Conservation (phyloP, 129 eudicot genomes). For the Dittrichia graveolens region DNA sequence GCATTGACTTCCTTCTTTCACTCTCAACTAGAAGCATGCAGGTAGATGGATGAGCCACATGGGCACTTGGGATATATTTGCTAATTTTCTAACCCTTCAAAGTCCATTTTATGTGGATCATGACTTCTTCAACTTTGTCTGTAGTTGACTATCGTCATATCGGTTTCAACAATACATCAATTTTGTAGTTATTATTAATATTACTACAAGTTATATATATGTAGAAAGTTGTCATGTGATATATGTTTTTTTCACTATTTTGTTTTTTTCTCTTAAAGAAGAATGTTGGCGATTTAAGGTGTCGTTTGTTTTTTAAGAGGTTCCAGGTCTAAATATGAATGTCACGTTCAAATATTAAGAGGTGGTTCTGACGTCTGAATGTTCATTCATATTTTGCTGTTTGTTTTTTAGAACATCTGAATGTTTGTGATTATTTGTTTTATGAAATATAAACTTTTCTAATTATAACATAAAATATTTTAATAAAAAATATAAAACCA, state of each 20-base stretch:
- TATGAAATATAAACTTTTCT: no score
- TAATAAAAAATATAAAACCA: no score
- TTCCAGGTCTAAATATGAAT: no score
- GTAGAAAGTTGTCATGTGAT: neutral
- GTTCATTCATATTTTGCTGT: no score
- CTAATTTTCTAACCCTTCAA: slow-evolving; percentile 17
- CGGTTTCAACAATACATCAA: neutral
- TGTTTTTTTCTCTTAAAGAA: neutral
- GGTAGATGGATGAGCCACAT: slow-evolving; percentile 37
- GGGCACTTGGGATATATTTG: slow-evolving; percentile 37
- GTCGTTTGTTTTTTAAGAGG: no score
- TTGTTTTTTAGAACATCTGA: no score
- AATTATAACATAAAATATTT: no score
- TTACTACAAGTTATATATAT: neutral
- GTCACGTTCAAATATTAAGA: no score
- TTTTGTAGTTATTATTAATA: neutral
- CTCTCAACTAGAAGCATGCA: slow-evolving; percentile 26
- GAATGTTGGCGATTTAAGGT: neutral
- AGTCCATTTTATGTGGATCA: slow-evolving; percentile 28
- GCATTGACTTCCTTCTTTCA: slow-evolving; percentile 34
- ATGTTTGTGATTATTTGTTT: no score
- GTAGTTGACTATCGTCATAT: slow-evolving; percentile 20
- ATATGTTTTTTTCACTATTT: neutral
- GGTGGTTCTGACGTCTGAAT: no score
- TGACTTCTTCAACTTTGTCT: slow-evolving; percentile 23